These are phyloP conservation scores for Nakazawaea holstii DNA, from an alignment of 805 yeast genomes.

Conservation along the genomic window DNA sequence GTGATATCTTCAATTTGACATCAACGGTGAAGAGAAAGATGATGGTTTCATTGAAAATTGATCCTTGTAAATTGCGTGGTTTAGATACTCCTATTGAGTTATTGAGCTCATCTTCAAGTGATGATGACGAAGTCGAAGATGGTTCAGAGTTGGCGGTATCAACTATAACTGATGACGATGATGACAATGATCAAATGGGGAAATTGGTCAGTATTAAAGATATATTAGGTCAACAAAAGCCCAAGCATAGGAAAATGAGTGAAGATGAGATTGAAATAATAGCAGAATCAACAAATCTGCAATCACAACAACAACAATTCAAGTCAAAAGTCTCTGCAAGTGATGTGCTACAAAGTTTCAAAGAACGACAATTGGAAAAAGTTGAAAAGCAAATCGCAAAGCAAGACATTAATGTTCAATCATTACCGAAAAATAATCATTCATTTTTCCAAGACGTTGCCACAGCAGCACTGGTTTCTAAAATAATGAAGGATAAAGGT, in stretches of 20 bases:
- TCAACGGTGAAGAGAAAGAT: background rate
- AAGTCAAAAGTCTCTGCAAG: constrained; percentile 6
- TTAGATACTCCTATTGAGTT: background rate
- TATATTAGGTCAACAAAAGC: background rate
- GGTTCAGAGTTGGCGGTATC: background rate
- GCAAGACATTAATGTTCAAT: background rate
- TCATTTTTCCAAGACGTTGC: constrained; percentile 5
- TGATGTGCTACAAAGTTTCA: constrained; percentile 4
- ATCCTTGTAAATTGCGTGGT: background rate
- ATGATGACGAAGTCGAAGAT: background rate
- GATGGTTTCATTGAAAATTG: constrained; percentile 1
- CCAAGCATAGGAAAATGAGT: background rate
- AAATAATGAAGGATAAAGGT: constrained; percentile 10
- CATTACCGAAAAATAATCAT: background rate
- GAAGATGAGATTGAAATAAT: background rate
- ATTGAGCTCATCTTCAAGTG: background rate
- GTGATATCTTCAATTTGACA: constrained; percentile 2
- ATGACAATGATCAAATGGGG: background rate
- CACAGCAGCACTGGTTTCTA: background rate
- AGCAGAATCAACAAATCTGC: background rate
- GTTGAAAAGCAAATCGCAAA: background rate
- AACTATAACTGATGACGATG: background rate
- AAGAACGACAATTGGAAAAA: constrained; percentile 4
- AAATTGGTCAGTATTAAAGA: background rate
- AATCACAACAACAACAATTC: background rate